phyloP scores from a whole-genome alignment of 1,284 basidiomycete genomes.

The Rhizoctonia solani region DNA sequence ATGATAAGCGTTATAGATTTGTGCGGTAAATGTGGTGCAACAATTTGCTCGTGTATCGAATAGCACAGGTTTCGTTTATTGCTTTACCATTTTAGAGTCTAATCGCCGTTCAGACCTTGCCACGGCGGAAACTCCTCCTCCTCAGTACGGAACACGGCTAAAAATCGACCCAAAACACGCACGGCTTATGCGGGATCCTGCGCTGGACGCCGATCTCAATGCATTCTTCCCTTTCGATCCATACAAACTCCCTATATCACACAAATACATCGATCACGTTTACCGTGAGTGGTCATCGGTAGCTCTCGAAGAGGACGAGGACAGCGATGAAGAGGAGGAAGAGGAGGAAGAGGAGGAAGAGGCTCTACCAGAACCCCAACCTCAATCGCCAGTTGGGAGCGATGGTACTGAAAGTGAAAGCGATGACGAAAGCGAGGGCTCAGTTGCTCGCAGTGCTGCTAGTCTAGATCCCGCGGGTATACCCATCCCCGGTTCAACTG shows the following conservation, averaged over 20 bases:
- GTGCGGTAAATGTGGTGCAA: slow-evolving; percentile 86
- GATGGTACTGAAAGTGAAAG: slow-evolving; percentile 4
- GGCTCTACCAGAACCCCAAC: too few species aligned
- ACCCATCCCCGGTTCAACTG: slow-evolving; percentile 13
- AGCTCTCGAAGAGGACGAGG: slow-evolving; percentile 71
- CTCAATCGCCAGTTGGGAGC: too few species aligned
- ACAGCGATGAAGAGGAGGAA: slow-evolving; percentile 61
- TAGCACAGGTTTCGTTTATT: slow-evolving; percentile 90
- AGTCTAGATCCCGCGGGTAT: slow-evolving; percentile 38
- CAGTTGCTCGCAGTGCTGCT: neutral
- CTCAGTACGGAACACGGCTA: slow-evolving; percentile 20
- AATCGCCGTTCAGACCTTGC: slow-evolving; percentile 60
- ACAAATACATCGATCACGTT: slow-evolving; percentile 67
- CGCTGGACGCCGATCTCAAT: slow-evolving; percentile 67
- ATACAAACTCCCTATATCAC: slow-evolving; percentile 81
- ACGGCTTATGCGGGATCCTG: slow-evolving; percentile 16
- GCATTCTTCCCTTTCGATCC: slow-evolving; percentile 99
- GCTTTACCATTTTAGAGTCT: slow-evolving; percentile 89
- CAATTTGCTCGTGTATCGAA: slow-evolving; percentile 96
- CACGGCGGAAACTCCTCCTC: slow-evolving; percentile 4
- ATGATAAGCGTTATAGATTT: slow-evolving; percentile 58
- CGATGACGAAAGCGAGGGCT: slow-evolving; percentile 1
- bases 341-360: slow-evolving; percentile 51
- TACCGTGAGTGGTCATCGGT: slow-evolving; percentile 79
- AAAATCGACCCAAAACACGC: slow-evolving; percentile 33